Evolutionary conservation across 2,329 filamentous ascomycete genomes (phyloP), one percentile per base, ranked within the genome.

Genomic region (Exophiala xenobiotica): DNA sequence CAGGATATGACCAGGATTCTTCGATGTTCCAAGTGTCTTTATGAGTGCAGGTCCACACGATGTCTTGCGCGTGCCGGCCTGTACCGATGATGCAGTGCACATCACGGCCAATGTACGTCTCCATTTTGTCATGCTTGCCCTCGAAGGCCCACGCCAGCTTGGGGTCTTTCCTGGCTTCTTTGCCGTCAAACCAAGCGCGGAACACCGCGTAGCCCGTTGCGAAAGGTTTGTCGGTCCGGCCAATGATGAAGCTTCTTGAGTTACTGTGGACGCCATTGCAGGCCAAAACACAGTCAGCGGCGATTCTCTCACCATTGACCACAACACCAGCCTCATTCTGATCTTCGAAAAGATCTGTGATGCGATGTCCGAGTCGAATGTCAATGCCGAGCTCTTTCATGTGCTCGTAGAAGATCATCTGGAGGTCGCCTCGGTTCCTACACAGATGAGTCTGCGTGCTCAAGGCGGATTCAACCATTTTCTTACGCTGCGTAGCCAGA

Each of bases 1-100:
- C 76, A 0, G 76, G 75, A 53, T 78, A 77, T 2, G 71, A 75
- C 75, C 75, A 80, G 0, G 75, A 77, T 64, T 81, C 78, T 19
- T n/a, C 41, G 24, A 27, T 29, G n/a, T 44, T 14, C 41, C 29
- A 33, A 14, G 50, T 78, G 70, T 49, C 79, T 78, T 57, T 80
- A 73, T 54, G 74, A 71, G 43, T 46, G 20, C 27, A 37, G 26
- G 12, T 40, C 37, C 37, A 40, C 12, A 40, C 37, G 12, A 40
- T 23, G 37, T 23, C 29, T 14, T 49, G 74, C 71, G 55, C 80
- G 79, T 46, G 73, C 14, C n/a, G 26, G 6, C 26, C 22, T 4
- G 24, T 46, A 22, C 23, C 26, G 4, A 46, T 11, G 18, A 44
- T 24, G 24, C 41, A 26, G n/a, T 29, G 24, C 9, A 44, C 23